These are phyloP conservation scores for Paracamarosporium sp. DNA, from an alignment of 2,329 filamentous ascomycete genomes.

Conservation along the genomic window DNA sequence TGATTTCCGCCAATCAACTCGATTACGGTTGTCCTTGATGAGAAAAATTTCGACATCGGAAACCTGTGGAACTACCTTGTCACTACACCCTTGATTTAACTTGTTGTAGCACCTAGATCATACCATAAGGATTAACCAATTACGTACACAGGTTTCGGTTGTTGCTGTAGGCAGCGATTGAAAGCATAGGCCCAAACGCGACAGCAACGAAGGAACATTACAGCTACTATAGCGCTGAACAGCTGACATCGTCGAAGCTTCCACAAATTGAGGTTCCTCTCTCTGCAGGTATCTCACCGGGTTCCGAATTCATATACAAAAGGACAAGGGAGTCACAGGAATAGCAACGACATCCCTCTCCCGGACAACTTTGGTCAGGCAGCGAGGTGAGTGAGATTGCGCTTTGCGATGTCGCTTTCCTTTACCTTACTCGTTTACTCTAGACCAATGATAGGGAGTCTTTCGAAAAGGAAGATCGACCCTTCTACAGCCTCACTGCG, in stretches of 20 bases:
- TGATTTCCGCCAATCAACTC: too few relatives aligned
- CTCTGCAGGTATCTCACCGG: not conserved
- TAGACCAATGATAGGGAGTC: not conserved
- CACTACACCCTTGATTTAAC: not conserved
- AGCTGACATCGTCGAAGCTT: not conserved
- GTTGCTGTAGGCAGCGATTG: not conserved
- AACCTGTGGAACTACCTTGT: not conserved
- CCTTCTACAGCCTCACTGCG: not conserved
- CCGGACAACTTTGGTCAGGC: not conserved
- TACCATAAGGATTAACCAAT: not conserved
- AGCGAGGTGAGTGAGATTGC: not conserved
- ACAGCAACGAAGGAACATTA: not conserved
- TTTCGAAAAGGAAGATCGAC: not conserved
- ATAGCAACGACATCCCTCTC: not conserved
- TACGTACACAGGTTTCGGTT: not conserved
- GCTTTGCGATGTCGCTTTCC: not conserved
- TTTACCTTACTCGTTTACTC: not conserved
- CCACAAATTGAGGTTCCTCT: too few relatives aligned
- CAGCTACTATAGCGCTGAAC: not conserved
- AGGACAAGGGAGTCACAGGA: not conserved
- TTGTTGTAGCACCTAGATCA: not conserved
- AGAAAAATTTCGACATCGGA: not conserved
- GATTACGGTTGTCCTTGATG: not conserved
- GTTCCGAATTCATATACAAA: not conserved
- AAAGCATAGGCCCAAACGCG: not conserved